Conservation (phyloP, 2,329 filamentous ascomycete species). For the Fusarium sp. region DNA sequence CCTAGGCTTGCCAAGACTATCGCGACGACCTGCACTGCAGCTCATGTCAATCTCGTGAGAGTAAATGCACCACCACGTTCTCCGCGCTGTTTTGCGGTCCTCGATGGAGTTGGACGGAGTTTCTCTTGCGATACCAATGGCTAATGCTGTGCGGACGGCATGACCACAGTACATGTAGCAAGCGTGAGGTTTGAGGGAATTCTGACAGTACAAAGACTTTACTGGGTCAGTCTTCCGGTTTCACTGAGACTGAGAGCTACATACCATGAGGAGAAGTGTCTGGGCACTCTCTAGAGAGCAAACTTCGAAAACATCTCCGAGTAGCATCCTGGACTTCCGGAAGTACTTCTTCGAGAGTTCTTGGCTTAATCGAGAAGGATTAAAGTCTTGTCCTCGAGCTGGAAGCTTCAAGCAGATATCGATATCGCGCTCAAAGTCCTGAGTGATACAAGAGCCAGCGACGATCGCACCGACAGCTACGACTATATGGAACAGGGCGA, state of each 20-base stretch:
- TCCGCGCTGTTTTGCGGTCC: background rate
- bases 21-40: constrained; percentile 10
- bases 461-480: background rate
- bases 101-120: background rate
- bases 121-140: background rate
- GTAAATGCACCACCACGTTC: constrained; percentile 17
- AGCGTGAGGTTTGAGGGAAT: background rate
- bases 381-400: background rate
- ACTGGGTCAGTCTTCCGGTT: accelerated
- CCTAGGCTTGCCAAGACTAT: constrained; percentile 5
- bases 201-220: constrained; percentile 4
- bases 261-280: background rate
- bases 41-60: constrained; percentile 20
- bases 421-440: background rate
- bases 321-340: background rate
- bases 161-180: constrained; percentile 5
- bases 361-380: background rate
- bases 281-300: background rate
- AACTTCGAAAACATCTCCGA: background rate
- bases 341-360: constrained; percentile 2
- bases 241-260: accelerated
- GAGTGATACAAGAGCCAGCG: background rate
- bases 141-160: background rate
- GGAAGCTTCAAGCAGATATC: background rate
- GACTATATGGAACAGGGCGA: background rate